Percentiles rank a stretch among this genome's conserved stretches.
Conservation (phyloP, 2,329 filamentous ascomycete species). For the Aspergillus pseudotamarii region DNA sequence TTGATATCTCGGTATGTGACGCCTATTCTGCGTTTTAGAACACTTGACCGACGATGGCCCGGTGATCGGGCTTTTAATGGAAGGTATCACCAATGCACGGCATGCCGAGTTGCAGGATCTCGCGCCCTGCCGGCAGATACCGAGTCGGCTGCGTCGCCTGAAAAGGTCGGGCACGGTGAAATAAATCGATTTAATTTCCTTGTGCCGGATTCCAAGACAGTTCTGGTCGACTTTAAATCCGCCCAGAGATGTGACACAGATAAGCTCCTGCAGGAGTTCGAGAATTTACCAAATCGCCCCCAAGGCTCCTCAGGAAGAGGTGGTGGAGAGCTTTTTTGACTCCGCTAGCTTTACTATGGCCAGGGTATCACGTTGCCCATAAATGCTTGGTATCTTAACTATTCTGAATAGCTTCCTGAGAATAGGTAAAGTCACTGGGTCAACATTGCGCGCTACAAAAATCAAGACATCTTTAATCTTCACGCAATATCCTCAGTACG, state of each 20-base stretch:
- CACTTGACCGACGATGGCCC: constrained; percentile 39
- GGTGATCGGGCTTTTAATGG: constrained; percentile 46
- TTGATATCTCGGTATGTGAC: no score
- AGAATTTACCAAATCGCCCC: constrained; percentile 9
- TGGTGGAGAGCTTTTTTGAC: neutral
- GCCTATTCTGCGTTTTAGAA: no score
- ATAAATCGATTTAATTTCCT: constrained; percentile 35
- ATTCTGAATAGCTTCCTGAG: no score
- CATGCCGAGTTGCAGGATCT: constrained; percentile 28
- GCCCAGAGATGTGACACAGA: constrained; percentile 25
- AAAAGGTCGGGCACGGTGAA: constrained; percentile 31
- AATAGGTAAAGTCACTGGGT: no score
- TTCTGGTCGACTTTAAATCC: constrained; percentile 34
- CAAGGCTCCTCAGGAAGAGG: neutral
- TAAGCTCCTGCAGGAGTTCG: constrained; percentile 20
- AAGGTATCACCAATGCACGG: constrained; percentile 27
- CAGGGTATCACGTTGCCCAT: no score
- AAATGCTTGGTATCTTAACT: no score
- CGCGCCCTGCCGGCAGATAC: constrained; percentile 19
- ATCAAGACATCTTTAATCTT: no score
- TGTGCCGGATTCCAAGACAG: constrained; percentile 20
- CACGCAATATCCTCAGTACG: neutral
- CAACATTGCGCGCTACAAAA: no score
- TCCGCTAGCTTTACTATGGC: no score
- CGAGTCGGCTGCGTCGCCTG: constrained; percentile 28